Evolutionary conservation across 192 early-diverging fungal species (phyloP).

Genomic region (Diversispora eburnea): DNA sequence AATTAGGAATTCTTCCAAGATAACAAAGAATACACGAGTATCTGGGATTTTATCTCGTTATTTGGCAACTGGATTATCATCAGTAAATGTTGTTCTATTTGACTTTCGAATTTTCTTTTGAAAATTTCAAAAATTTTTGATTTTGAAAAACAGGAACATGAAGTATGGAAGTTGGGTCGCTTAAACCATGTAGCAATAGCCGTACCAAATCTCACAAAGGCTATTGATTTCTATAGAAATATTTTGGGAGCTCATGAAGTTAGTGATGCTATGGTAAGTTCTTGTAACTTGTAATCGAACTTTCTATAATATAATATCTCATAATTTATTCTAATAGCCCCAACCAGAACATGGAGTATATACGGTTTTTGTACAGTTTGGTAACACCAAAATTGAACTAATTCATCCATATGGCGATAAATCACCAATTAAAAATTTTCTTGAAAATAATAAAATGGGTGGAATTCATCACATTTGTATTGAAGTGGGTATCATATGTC

Average conservation of each 20-base stretch:
- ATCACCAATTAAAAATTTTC: conserved; percentile 73
- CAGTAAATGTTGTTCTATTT: too few relatives aligned
- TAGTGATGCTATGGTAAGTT: conserved; percentile 59
- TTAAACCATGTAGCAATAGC: conserved; percentile 85
- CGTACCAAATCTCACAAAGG: conserved; percentile 68
- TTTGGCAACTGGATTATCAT: too few relatives aligned
- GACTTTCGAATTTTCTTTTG: too few relatives aligned
- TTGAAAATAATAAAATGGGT: conserved; percentile 75
- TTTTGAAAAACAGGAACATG: conserved; percentile 12
- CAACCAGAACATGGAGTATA: conserved; percentile 81
- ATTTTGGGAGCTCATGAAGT: conserved; percentile 63
- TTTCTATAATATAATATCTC: neutral
- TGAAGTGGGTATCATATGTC: conserved; percentile 41
- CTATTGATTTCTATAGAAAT: conserved; percentile 65
- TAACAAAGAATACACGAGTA: too few relatives aligned
- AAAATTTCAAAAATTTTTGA: too few relatives aligned
- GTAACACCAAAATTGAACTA: conserved; percentile 85
- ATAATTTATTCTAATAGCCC: conserved; percentile 36
- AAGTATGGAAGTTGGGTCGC: conserved; percentile 66
- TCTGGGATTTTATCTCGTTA: too few relatives aligned
- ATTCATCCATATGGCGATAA: conserved; percentile 71
- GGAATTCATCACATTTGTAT: conserved; percentile 85
- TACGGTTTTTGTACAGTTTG: conserved; percentile 81
- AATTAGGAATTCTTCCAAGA: too few relatives aligned
- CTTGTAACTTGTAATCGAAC: conserved; percentile 2